Evolutionary conservation across 768 basidiomycete genomes (phyloP), one percentile per base, ranked within the genome.

Genomic region (Cyclocybe cylindracea): DNA sequence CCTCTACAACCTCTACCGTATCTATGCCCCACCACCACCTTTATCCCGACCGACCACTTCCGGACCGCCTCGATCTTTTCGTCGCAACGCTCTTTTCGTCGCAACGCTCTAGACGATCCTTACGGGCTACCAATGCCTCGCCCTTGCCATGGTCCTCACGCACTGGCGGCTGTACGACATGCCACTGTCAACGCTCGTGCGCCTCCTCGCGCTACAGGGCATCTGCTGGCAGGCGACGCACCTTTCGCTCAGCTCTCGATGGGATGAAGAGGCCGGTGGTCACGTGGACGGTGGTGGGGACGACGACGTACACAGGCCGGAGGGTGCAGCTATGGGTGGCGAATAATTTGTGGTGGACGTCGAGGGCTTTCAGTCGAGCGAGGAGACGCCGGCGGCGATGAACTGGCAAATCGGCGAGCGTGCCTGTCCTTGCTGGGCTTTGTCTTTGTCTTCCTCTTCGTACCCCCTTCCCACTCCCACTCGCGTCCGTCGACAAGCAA

Each of bases 191-290:
- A 92, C 94, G 1, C 82, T 98, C 55, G 89, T 97, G 61, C 88
- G 96, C 11, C 84, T 98, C 4, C 78, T 98, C 49, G 95, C 92
- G 0, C 76, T 98, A 0, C 96, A 98, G 57, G 91, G 91, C 13
- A 94, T 98, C 53, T 98, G 95, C 71, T 98, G 94, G 94, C 92
- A 93, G 2, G 87, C 91, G 3, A 97, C 94, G 4, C 89, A 92
- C 58, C 69, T 92, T 35, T 95, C 92, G 1, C 83, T 96, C 32
- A 80, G 76, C 47, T 44, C 77, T 98, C 40, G 85, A 86, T 31
- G 76, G 84, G 48, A 78, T 79, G 13, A 75, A 73, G 33, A 81
- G 94, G 7, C 92, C 94, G 0, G 85, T 91, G n/a, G 72, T 89
- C 5, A 87, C 84, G 45, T 98, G 96, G 96, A 87, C 92, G 3